Base-by-base conservation (phyloP, 148 eudicot species). In the Euryodendron excelsum region DNA sequence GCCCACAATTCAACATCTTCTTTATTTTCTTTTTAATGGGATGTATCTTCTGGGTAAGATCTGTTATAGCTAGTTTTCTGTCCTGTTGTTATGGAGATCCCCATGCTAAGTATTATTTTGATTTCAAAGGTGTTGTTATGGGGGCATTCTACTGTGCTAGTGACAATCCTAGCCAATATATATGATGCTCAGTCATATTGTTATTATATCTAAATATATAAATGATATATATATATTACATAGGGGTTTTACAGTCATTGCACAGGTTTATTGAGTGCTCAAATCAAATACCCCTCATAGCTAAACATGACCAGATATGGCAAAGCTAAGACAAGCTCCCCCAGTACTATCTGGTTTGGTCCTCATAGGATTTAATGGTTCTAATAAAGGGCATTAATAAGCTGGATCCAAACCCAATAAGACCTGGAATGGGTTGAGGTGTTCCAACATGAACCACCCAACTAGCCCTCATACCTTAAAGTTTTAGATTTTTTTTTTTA, bases 11-110 rank as follows among this genome's bases (percentile, higher is more conserved):
- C 20, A 8, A 55, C 17, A n/a, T 11, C 1, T 67, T 44, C 14
- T 13, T 28, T 44, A 0, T 69, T 31, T 41, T 15, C 13, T 33
- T 21, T 45, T 44, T 70, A 70, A 18, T 47, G 47, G 37, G 56
- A 27, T 27, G 74, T 15, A 71, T 48, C 74, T 71, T 71, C 14
- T 28, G 41, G 59, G 73, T 70, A 70, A 45, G 73, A 45, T 47
- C 20, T 70, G 74, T 28, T 45, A 20, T n/a, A n/a, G n/a, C n/a
- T n/a, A n/a, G n/a, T n/a, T n/a, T n/a, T n/a, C n/a, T 30, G 39
- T 71, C 60, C 13, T 50, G 30, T 50, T 30, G 58, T 18, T 23
- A 18, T 23, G 55, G 55, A 3, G 27, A 23, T 65, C 69, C 72
- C 72, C 50, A 65, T 65, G 10, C 44, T 36, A 56, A 13, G 31